Evolutionary conservation across 495 filamentous ascomycete genomes (phyloP).

Genomic region (Talaromyces trachyspermus): DNA sequence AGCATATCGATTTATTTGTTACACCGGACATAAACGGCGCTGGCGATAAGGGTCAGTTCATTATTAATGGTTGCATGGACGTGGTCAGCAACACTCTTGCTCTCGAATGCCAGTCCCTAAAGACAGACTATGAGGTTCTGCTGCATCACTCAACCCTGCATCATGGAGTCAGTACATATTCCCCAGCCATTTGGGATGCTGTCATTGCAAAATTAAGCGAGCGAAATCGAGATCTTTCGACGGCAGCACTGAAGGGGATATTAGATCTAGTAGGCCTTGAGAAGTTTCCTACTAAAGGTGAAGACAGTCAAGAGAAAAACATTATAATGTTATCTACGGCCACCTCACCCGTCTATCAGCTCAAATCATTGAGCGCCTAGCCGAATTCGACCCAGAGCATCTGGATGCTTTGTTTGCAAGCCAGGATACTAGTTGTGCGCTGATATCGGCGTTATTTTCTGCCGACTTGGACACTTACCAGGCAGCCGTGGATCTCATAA

Average conservation of each 20-base stretch:
- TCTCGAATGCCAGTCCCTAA: slow-evolving; percentile 68
- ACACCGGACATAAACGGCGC: slow-evolving; percentile 33
- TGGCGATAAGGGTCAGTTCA: slow-evolving; percentile 20
- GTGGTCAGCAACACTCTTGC: slow-evolving; percentile 64
- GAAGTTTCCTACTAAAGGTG: slow-evolving; percentile 50
- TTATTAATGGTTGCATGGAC: slow-evolving; percentile 40
- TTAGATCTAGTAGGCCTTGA: slow-evolving; percentile 63
- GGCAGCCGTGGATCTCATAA: slow-evolving; percentile 71
- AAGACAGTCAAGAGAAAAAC: slow-evolving; percentile 44
- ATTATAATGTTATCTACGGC: slow-evolving; percentile 69
- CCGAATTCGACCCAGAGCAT: slow-evolving; percentile 59
- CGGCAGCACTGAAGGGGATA: slow-evolving; percentile 62
- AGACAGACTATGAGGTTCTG: slow-evolving; percentile 62
- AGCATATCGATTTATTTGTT: slow-evolving; percentile 39
- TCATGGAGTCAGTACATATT: slow-evolving; percentile 57
- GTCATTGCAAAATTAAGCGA: slow-evolving; percentile 60
- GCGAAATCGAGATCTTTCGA: slow-evolving; percentile 58
- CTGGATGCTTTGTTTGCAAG: slow-evolving; percentile 58
- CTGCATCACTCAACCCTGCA: slow-evolving; percentile 52
- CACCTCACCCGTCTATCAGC: slow-evolving; percentile 62
- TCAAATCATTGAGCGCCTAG: slow-evolving; percentile 65
- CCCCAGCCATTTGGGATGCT: slow-evolving; percentile 65
- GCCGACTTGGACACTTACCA: slow-evolving; percentile 63
- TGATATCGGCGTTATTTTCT: slow-evolving; percentile 63
- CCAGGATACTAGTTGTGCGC: slow-evolving; percentile 53